Evolutionary conservation across 305 asterid genomes (phyloP).

Genomic region (Ajuga reptans): DNA sequence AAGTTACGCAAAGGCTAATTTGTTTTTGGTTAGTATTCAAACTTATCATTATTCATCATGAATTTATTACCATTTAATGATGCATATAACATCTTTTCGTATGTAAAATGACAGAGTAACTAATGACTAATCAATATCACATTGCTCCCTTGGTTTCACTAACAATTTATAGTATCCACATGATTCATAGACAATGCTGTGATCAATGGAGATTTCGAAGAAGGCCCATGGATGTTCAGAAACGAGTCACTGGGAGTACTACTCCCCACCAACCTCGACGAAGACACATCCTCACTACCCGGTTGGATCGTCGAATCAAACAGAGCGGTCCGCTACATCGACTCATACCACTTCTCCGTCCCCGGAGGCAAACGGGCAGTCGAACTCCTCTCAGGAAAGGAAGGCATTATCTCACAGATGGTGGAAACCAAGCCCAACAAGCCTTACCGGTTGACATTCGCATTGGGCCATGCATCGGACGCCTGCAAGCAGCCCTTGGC

Average conservation of each 20-base stretch:
- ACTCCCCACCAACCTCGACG: slow-evolving; percentile 91
- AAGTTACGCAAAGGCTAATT: too few relatives aligned
- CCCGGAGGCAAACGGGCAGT: slow-evolving; percentile 90
- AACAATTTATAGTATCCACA: not conserved
- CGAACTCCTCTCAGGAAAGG: slow-evolving; percentile 81
- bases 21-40: too few relatives aligned
- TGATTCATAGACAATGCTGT: slow-evolving; percentile 59
- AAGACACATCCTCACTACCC: slow-evolving; percentile 75
- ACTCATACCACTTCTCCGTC: slow-evolving; percentile 63
- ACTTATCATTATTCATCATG: too few relatives aligned
- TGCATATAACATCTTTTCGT: too few relatives aligned
- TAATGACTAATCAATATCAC: too few relatives aligned
- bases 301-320: slow-evolving; percentile 97
- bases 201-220: slow-evolving; percentile 85
- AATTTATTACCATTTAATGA: too few relatives aligned
- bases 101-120: too few relatives aligned
- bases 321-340: slow-evolving; percentile 88
- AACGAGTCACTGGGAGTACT: slow-evolving; percentile 83
- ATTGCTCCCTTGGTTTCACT: not conserved
- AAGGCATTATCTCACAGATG: slow-evolving; percentile 94
- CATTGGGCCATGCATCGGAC: slow-evolving; percentile 76
- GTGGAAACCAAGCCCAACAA: slow-evolving; percentile 72
- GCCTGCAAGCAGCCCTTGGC: slow-evolving; percentile 78
- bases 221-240: slow-evolving; percentile 93
- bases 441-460: slow-evolving; percentile 52